Conservation (phyloP, 768 basidiomycete species). For the Phylloporus arenicola region DNA sequence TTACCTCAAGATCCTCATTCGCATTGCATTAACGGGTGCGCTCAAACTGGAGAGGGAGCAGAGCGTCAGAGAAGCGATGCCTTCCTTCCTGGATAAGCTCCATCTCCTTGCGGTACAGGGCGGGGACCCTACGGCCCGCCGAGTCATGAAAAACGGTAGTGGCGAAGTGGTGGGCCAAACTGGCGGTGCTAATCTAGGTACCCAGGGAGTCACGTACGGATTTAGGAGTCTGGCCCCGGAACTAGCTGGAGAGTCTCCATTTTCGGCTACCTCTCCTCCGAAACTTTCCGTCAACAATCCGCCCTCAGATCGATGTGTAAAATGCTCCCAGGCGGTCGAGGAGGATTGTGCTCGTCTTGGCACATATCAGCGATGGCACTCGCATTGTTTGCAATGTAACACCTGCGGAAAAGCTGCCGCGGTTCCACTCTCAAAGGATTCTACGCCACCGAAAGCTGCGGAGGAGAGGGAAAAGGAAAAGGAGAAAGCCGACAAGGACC, state of each 20-base stretch:
- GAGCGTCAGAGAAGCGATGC: conserved; percentile 75
- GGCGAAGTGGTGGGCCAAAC: conserved; percentile 47
- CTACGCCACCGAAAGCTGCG: conserved; percentile 42
- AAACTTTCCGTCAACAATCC: conserved; percentile 60
- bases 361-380: conserved; percentile 97
- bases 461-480: conserved; percentile 46
- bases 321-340: conserved; percentile 86
- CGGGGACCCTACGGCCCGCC: conserved; percentile 70
- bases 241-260: conserved; percentile 84
- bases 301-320: conserved; percentile 87
- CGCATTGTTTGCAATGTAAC: conserved; percentile 82
- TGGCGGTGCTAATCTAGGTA: conserved; percentile 58
- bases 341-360: conserved; percentile 95
- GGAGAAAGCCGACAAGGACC: conserved; percentile 38
- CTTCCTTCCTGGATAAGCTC: conserved; percentile 86
- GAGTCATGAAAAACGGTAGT: conserved; percentile 71
- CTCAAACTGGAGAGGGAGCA: conserved; percentile 93
- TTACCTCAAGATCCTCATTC: conserved; percentile 98
- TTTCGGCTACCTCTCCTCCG: conserved; percentile 39
- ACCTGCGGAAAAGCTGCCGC: conserved; percentile 75
- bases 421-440: conserved; percentile 53
- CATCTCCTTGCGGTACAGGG: conserved; percentile 86
- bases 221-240: conserved; percentile 90
- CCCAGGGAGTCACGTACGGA: conserved; percentile 85
- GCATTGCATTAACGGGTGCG: conserved; percentile 93